phyloP scores from a whole-genome alignment of 73 alveolate species.

The Strombidium stylifer region DNA sequence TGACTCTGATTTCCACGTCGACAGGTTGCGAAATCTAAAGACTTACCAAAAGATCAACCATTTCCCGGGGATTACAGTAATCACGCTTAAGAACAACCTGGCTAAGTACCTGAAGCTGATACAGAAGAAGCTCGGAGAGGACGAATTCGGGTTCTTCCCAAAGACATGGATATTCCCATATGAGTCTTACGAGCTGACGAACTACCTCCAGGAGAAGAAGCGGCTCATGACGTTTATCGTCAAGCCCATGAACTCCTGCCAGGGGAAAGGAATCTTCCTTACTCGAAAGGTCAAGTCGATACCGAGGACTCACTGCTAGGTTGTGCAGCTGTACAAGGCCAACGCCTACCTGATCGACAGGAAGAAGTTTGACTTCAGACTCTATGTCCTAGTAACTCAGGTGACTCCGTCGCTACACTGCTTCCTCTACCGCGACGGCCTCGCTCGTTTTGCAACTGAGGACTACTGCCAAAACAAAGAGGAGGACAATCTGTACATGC shows the following conservation, averaged over 20 bases:
- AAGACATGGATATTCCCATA: constrained; percentile 28
- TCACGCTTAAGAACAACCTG: constrained; percentile 15
- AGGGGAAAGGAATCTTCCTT: constrained; percentile 34
- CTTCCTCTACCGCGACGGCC: constrained; percentile 74
- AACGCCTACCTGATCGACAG: constrained; percentile 69
- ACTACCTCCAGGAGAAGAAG: background rate
- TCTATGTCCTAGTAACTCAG: constrained; percentile 67
- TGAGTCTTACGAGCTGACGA: constrained; percentile 3
- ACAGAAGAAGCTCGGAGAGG: background rate
- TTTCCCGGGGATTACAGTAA: constrained; percentile 10
- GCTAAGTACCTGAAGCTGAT: constrained; percentile 28
- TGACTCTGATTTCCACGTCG: background rate
- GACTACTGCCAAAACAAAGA: constrained; percentile 7
- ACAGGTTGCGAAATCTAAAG: background rate
- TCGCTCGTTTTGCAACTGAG: constrained; percentile 86
- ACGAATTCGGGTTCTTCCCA: constrained; percentile 14
- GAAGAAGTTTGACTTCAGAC: constrained; percentile 69
- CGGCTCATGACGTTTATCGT: constrained; percentile 8
- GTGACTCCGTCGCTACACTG: constrained; percentile 81
- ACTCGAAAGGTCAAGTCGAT: background rate
- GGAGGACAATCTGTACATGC: constrained; percentile 16
- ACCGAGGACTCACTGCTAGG: constrained; percentile 44
- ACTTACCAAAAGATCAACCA: constrained; percentile 25
- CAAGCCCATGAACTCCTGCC: constrained; percentile 40
- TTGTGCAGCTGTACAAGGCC: constrained; percentile 62